Evolutionary conservation across 768 basidiomycete species (phyloP).

Genomic region (Lactifluus rugatus): DNA sequence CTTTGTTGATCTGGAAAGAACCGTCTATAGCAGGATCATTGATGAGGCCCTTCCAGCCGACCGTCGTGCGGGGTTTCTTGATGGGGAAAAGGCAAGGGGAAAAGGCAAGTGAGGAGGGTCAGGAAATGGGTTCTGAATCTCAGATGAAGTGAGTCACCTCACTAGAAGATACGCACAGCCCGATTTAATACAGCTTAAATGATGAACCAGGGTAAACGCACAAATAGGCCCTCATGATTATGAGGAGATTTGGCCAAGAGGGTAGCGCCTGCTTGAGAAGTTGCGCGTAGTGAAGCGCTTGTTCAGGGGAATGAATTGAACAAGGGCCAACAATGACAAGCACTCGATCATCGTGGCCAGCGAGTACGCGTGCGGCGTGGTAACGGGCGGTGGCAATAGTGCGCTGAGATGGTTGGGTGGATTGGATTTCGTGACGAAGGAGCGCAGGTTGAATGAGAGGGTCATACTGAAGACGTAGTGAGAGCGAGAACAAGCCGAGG

Average conservation of each 20-base stretch:
- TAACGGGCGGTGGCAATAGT: conserved; percentile 77
- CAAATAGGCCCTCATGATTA: conserved; percentile 98
- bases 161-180: conserved; percentile 32
- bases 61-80: conserved; percentile 93
- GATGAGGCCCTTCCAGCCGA: conserved; percentile 94
- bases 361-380: conserved; percentile 66
- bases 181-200: conserved; percentile 1
- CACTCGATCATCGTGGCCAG: conserved; percentile 77
- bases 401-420: conserved; percentile 50
- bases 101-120: background rate
- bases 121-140: background rate
- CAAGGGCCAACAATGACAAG: conserved; percentile 94
- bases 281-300: conserved; percentile 77
- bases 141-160: conserved; percentile 27
- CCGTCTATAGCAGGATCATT: conserved; percentile 95
- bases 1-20: conserved; percentile 95
- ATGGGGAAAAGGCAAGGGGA: conserved; percentile 9
- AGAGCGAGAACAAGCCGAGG: background rate
- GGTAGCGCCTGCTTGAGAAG: conserved; percentile 58
- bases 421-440: conserved; percentile 76
- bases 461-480: conserved; percentile 58
- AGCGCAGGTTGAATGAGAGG: conserved; percentile 92
- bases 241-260: conserved; percentile 65
- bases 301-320: conserved; percentile 83
- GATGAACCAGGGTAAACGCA: conserved; percentile 35